Base-by-base conservation (phyloP, 768 basidiomycete species). In the Amanita subjunquillea region DNA sequence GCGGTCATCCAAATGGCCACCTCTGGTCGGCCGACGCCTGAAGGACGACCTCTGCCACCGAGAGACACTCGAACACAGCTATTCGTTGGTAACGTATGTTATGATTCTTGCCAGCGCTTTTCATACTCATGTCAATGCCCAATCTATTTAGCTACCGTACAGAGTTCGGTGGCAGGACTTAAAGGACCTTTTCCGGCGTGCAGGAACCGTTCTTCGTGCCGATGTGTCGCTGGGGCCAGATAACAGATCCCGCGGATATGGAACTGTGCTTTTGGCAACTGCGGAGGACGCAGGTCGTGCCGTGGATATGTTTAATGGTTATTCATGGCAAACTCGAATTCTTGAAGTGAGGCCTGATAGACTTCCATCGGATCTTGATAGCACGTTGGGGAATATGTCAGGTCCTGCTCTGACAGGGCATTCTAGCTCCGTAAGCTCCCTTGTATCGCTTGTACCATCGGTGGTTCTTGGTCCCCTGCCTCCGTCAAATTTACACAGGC, bases 141-240 rank as follows among this genome's bases (percentile, higher is more conserved):
- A 25, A 48, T 55, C 40, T 48, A 39, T 56, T 43, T 55, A 94
- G 92, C 80, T 99, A 23, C 96, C 96, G 0, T 98, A 95, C 68
- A 78, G 95, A 55, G 94, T 97, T 37, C 83, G 96, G 51, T 99
- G 96, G 96, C 96, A 99, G 72, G 96, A 99, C 71, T 79, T 99
- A 56, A 98, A 99, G 61, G 95, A 99, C 65, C 80, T 99, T 49
- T 97, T 99, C 68, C 82, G 95, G 36, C 87, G 90, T 58, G 90
- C 95, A 5, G 96, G 96, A 39, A 96, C 89, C 27, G 83, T 94
- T 57, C 71, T 91, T 36, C 76, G 87, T 46, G 85, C 92, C 38
- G 80, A 85, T 63, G 80, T 89, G 57, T 77, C 87, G 51, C 73
- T 90, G 30, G 81, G 89, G 3, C 87, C 89, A 2, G 91, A 92